phyloP scores from a whole-genome alignment of 768 basidiomycete genomes.

The Galerina sulciceps region DNA sequence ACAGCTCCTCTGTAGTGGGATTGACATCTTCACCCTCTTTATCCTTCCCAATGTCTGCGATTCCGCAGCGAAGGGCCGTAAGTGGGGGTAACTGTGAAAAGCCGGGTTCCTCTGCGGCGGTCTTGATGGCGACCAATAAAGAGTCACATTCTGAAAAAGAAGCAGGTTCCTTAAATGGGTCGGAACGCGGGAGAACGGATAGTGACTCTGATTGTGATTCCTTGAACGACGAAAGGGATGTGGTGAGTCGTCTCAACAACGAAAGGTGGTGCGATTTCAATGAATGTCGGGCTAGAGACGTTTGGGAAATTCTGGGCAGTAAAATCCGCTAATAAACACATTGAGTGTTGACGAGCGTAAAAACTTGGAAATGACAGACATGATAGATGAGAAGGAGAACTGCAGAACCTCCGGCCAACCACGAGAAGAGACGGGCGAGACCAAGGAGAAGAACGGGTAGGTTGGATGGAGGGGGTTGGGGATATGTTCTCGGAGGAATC shows the following conservation, averaged over 20 bases:
- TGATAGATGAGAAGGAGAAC: conserved; percentile 66
- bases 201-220: conserved; percentile 58
- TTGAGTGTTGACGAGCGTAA: conserved; percentile 5
- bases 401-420: conserved; percentile 70
- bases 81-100: conserved; percentile 46
- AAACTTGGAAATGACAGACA: conserved; percentile 36
- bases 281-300: conserved; percentile 63
- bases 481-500: conserved; percentile 77
- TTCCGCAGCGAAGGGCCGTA: conserved; percentile 66
- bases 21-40: conserved; percentile 38
- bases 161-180: conserved; percentile 51
- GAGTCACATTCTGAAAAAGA: conserved; percentile 48
- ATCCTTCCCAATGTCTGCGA: conserved; percentile 50
- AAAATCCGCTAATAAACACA: conserved; percentile 56
- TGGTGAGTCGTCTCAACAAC: conserved; percentile 57
- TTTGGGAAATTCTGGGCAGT: conserved; percentile 65
- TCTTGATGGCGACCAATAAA: conserved; percentile 44
- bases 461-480: conserved; percentile 69
- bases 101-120: conserved; percentile 20
- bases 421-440: conserved; percentile 60
- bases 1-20: conserved; percentile 63
- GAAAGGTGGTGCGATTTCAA: conserved; percentile 62
- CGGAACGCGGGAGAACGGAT: conserved; percentile 58
- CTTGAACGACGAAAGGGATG: conserved; percentile 60
- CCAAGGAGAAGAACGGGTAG: conserved; percentile 71